These are phyloP conservation scores for Tephrocybe sp. DNA, from an alignment of 768 basidiomycete species.

Conservation along the genomic window DNA sequence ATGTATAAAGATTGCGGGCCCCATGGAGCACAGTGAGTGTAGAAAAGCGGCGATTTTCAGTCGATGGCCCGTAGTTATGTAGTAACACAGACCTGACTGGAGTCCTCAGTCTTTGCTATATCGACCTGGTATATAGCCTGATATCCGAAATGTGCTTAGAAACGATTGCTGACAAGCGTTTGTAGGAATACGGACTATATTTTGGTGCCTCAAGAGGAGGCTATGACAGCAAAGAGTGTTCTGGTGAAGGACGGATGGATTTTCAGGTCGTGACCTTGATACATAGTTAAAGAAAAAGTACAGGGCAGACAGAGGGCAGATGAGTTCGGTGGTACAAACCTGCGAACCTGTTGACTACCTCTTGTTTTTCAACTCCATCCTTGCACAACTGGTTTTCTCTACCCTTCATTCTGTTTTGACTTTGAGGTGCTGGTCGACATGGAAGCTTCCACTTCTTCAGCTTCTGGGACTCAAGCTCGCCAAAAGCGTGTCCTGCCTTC, in stretches of 20 bases:
- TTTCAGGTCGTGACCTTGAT: constrained; percentile 29
- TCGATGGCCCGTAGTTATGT: no score
- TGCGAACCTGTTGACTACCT: no score
- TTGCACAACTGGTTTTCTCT: neutral
- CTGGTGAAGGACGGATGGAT: constrained; percentile 54
- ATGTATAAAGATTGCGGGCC: constrained; percentile 62
- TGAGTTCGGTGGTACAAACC: no score
- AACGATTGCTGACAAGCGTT: constrained; percentile 1
- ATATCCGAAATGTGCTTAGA: neutral
- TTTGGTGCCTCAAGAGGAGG: constrained; percentile 46
- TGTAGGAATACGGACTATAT: constrained; percentile 67
- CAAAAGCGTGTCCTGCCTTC: constrained; percentile 82
- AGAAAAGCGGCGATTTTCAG: no score
- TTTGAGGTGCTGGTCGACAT: constrained; percentile 21
- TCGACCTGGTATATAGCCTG: constrained; percentile 53
- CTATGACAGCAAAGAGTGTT: constrained; percentile 37
- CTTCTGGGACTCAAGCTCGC: constrained; percentile 37
- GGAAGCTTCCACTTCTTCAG: constrained; percentile 37
- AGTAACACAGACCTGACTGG: constrained; percentile 61
- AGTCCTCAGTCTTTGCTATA: constrained; percentile 56
- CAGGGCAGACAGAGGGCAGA: no score
- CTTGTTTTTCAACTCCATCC: neutral
- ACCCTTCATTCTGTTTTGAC: neutral
- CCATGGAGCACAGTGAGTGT: constrained; percentile 60
- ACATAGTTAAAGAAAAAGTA: neutral